A percentile compares a stretch with the other conserved stretches of the same genome.
Evolutionary conservation across 306 rosid species (phyloP).

Genomic region (Prunus mongolica): DNA sequence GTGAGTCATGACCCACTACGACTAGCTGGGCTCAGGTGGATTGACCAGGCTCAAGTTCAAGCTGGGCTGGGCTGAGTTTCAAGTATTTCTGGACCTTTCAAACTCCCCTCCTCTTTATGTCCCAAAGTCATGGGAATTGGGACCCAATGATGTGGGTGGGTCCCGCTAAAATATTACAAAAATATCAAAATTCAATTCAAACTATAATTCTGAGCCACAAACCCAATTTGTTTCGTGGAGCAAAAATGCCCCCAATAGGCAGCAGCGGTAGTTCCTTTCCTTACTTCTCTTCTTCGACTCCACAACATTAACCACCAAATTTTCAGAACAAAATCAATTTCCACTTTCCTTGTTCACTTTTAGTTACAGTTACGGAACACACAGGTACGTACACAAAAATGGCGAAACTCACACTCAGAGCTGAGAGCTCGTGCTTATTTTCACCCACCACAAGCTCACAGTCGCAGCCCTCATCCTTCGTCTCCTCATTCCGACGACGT

Average conservation of each 20-base stretch:
- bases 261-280: background rate
- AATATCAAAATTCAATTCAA: background rate
- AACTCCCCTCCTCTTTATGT: background rate
- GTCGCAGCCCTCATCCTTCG: constrained; percentile 16
- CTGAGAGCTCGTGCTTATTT: constrained; percentile 35
- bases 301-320: background rate
- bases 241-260: background rate
- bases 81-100: background rate
- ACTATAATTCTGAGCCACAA: constrained; percentile 27
- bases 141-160: background rate
- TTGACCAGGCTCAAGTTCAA: too few species aligned
- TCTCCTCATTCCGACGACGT: constrained; percentile 26
- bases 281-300: background rate
- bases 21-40: too few species aligned
- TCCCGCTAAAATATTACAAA: background rate
- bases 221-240: constrained; percentile 25
- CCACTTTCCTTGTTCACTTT: too few species aligned
- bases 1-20: too few species aligned
- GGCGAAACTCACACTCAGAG: constrained; percentile 48
- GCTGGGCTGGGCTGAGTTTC: background rate
- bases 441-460: constrained; percentile 5
- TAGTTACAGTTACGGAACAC: background rate
- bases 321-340: background rate
- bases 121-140: background rate
- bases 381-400: constrained; percentile 15